Evolutionary conservation across 306 rosid species (phyloP).

Genomic region (Acacia acuminata): DNA sequence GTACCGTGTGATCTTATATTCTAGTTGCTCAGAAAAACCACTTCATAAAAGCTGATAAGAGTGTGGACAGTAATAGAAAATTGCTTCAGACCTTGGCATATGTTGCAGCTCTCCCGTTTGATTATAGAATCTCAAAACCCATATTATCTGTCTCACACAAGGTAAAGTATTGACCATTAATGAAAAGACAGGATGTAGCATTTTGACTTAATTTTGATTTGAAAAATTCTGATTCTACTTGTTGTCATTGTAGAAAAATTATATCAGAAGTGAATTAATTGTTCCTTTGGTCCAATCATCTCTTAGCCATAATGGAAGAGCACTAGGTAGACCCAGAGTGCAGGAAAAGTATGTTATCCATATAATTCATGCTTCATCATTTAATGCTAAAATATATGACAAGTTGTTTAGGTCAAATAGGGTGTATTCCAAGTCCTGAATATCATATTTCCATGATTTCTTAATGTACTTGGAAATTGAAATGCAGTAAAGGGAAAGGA

Average conservation of each 20-base stretch:
- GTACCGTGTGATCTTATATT: background rate
- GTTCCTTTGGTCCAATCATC: conserved; percentile 31
- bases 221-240: conserved; percentile 3
- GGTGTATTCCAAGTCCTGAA: background rate
- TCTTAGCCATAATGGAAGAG: conserved; percentile 33
- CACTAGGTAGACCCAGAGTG: conserved; percentile 32
- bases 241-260: conserved; percentile 29
- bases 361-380: conserved; percentile 12
- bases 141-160: conserved; percentile 19
- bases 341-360: conserved; percentile 53
- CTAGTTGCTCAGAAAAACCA: background rate
- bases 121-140: conserved; percentile 24
- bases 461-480: conserved; percentile 21
- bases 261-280: background rate
- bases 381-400: background rate
- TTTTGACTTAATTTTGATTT: background rate
- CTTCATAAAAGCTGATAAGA: background rate
- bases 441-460: background rate
- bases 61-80: background rate
- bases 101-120: conserved; percentile 17
- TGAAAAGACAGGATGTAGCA: conserved; percentile 25
- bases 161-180: conserved; percentile 32
- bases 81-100: conserved; percentile 20
- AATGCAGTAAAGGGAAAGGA: conserved; percentile 62
- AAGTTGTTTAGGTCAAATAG: background rate